Conservation (phyloP, 768 basidiomycete genomes). For the Nidularia sp. region DNA sequence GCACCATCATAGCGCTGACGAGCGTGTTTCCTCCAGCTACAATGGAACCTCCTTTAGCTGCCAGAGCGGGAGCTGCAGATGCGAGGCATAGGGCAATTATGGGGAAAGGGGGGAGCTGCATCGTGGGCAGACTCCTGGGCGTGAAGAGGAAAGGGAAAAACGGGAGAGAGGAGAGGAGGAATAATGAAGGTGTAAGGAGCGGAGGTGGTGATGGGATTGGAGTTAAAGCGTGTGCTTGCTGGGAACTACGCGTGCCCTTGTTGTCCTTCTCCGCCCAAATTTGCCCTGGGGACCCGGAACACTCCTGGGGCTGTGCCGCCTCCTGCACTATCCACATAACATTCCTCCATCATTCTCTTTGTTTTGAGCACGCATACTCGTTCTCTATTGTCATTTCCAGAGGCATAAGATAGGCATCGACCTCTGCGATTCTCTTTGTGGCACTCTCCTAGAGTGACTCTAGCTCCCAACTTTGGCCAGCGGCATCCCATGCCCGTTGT, state of each 20-base stretch:
- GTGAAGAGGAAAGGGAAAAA: neutral
- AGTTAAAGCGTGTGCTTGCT: neutral
- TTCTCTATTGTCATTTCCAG: too few species aligned
- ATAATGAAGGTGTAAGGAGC: slow-evolving; percentile 1
- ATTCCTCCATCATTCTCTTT: neutral
- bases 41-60: slow-evolving; percentile 38
- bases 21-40: slow-evolving; percentile 40
- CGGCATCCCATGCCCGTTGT: neutral
- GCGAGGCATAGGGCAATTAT: slow-evolving; percentile 44
- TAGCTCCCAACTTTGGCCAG: neutral
- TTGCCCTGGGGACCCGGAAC: neutral
- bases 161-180: slow-evolving; percentile 5
- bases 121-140: slow-evolving; percentile 7
- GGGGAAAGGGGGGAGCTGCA: slow-evolving; percentile 19
- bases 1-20: slow-evolving; percentile 52
- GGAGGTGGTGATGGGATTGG: slow-evolving; percentile 1
- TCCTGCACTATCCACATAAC: neutral
- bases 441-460: neutral
- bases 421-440: neutral
- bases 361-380: neutral
- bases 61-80: slow-evolving; percentile 21
- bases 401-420: neutral
- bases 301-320: neutral
- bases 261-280: neutral
- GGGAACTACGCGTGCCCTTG: neutral